Percentiles rank a stretch among this genome's conserved stretches.
Conservation (phyloP, 2,329 filamentous ascomycete genomes). For the Verticillium tricorpus region DNA sequence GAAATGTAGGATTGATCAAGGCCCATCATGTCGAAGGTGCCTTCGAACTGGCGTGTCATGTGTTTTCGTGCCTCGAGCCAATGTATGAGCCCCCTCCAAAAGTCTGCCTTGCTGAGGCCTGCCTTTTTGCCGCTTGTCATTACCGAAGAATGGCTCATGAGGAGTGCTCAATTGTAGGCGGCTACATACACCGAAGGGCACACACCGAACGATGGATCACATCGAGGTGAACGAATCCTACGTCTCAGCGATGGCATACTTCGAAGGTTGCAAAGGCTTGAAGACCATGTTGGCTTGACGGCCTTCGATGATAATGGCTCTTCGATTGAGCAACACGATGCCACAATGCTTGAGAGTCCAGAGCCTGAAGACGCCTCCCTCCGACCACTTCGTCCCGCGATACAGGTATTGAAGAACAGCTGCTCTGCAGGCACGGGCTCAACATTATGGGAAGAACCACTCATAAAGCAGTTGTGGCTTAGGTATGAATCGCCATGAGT, state of each 20-base stretch:
- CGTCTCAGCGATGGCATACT: constrained; percentile 13
- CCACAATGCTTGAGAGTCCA: not conserved
- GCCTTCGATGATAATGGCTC: constrained; percentile 8
- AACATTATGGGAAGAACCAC: constrained; percentile 24
- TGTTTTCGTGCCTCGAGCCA: constrained; percentile 34
- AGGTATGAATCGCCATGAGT: constrained; percentile 13
- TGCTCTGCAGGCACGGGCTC: constrained; percentile 17
- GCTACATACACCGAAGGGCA: constrained; percentile 3
- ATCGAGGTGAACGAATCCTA: constrained; percentile 5
- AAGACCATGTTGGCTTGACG: constrained; percentile 19
- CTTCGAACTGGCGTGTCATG: constrained; percentile 28
- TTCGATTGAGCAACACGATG: not conserved
- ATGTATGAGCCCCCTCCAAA: constrained; percentile 20
- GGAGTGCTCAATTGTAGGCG: constrained; percentile 2
- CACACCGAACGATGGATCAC: not conserved
- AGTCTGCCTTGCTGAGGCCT: no score
- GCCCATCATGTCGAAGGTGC: constrained; percentile 27
- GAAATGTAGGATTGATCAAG: constrained; percentile 30
- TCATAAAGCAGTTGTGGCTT: constrained; percentile 29
- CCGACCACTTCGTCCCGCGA: constrained; percentile 23
- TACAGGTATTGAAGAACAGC: constrained; percentile 20
- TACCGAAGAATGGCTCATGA: not conserved
- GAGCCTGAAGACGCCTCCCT: constrained; percentile 8
- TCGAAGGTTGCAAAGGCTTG: constrained; percentile 18
- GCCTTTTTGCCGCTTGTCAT: not conserved